These are phyloP conservation scores for Pythium biforme DNA, from an alignment of 352 stramenopile species.

Conservation along the genomic window DNA sequence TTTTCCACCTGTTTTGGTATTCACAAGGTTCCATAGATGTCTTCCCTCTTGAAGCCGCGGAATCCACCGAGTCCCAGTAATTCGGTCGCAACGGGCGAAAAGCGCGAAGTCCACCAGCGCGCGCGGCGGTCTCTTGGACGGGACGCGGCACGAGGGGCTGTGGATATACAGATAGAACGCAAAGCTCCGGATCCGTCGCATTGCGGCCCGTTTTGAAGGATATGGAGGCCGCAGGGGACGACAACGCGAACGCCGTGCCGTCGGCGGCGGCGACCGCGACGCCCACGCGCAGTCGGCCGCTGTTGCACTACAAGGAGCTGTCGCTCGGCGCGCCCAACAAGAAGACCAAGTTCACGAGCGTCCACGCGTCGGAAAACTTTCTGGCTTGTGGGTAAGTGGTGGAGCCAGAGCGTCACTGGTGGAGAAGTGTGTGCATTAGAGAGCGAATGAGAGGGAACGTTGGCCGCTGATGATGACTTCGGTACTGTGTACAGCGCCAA, in stretches of 20 bases:
- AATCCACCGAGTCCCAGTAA: conserved; percentile 1
- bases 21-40: background rate
- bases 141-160: no score
- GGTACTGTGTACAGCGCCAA: conserved; percentile 38
- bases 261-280: conserved; percentile 15
- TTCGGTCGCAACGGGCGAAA: no score
- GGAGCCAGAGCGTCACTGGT: background rate
- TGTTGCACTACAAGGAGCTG: conserved; percentile 77
- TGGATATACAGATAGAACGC: no score
- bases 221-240: conserved; percentile 24
- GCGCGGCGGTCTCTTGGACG: no score
- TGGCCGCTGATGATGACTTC: no score
- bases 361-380: conserved; percentile 87
- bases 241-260: conserved; percentile 24
- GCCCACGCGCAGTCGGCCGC: conserved; percentile 39
- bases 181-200: background rate
- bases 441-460: no score
- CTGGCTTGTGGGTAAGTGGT: conserved; percentile 56
- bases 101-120: background rate
- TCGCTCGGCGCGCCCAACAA: conserved; percentile 47
- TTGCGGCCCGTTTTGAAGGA: background rate
- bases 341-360: conserved; percentile 70
- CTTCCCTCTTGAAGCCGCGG: conserved; percentile 4
- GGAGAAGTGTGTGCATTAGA: background rate
- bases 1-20: conserved; percentile 2